A percentile compares a stretch with the other conserved stretches of the same genome.
Evolutionary conservation across 306 rosid species (phyloP).

Genomic region (Gastrolobium villosum): DNA sequence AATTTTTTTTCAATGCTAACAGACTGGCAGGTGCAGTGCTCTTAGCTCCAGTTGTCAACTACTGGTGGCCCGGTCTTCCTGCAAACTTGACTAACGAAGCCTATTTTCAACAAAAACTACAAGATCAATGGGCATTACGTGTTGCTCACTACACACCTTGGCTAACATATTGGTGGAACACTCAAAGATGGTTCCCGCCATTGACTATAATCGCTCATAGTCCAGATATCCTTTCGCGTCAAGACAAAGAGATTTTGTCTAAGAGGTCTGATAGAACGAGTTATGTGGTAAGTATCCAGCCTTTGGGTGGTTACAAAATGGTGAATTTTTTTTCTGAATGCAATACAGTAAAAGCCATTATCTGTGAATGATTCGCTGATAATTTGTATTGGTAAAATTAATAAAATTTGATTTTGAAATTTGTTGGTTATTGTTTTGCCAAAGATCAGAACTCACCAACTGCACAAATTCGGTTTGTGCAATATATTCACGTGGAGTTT

Average conservation of each 20-base stretch:
- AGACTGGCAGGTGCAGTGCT: conserved; percentile 89
- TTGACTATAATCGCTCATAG: not conserved
- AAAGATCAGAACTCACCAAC: conserved; percentile 28
- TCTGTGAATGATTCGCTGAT: conserved; percentile 3
- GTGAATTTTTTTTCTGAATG: not conserved
- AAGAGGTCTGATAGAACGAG: conserved; percentile 9
- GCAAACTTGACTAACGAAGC: conserved; percentile 67
- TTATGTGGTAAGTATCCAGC: conserved; percentile 46
- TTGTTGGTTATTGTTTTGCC: conserved; percentile 29
- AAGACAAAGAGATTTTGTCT: conserved; percentile 46
- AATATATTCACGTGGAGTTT: conserved; percentile 5
- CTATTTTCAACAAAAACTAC: conserved; percentile 47
- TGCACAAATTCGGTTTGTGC: conserved; percentile 15
- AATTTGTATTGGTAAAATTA: conserved; percentile 26
- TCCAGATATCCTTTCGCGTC: conserved; percentile 44
- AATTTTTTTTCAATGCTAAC: conserved; percentile 39
- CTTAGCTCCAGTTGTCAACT: conserved; percentile 75
- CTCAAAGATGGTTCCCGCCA: conserved; percentile 82
- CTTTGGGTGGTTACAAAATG: conserved; percentile 26
- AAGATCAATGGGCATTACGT: conserved; percentile 82
- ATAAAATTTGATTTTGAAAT: conserved; percentile 15
- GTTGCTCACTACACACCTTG: conserved; percentile 81
- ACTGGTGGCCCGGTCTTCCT: conserved; percentile 90
- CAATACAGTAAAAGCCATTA: not conserved
- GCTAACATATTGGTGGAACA: conserved; percentile 96